Evolutionary conservation across 805 yeast genomes (phyloP), one percentile per base, ranked within the genome.

Genomic region (Saccharomycopsis sp.): DNA sequence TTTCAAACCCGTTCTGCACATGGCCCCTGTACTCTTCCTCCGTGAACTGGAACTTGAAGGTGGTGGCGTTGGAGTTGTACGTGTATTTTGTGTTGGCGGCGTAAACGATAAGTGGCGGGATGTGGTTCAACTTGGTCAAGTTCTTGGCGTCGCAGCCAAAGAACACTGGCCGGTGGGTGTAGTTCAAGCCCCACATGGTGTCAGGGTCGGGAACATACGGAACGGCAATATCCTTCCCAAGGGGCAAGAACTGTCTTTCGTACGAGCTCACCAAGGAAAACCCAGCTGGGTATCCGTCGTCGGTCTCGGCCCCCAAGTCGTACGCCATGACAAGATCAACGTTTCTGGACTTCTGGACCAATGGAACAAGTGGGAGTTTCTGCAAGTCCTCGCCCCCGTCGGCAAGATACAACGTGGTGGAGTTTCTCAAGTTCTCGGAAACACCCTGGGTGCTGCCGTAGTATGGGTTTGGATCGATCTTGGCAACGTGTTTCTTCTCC

Each of bases 31-130:
- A 72, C 50, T 79, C 82, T 1, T 65, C 65, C 30, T 69, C 69
- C 1, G 65, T 59, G 54, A 80, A 85, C 2, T 72, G 59, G 64
- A 85, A 61, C 59, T 80, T 67, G 57, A 68, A 73, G 3, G 94
- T 82, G 2, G 85, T 75, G 13, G 80, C 72, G 57, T 85, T 84
- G 20, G 89, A 70, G 53, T 64, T 61, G 55, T 57, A 78, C 16
- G 80, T 65, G 56, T 72, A 77, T 30, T 82, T 80, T 39, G 76
- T 59, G 56, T 86, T 86, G 38, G 92, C 88, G 42, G 74, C 67
- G 54, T 81, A 84, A 12, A 85, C 73, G 31, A 86, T 67, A 40
- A 85, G 63, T 3, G 95, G 95, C 19, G 88, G 87, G 30, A 67
- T 64, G 21, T 67, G 63, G 33, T 66, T 56, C 37, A 46, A 36